Conservation (phyloP, 1,284 basidiomycete species). For the Ganoderma sp. region DNA sequence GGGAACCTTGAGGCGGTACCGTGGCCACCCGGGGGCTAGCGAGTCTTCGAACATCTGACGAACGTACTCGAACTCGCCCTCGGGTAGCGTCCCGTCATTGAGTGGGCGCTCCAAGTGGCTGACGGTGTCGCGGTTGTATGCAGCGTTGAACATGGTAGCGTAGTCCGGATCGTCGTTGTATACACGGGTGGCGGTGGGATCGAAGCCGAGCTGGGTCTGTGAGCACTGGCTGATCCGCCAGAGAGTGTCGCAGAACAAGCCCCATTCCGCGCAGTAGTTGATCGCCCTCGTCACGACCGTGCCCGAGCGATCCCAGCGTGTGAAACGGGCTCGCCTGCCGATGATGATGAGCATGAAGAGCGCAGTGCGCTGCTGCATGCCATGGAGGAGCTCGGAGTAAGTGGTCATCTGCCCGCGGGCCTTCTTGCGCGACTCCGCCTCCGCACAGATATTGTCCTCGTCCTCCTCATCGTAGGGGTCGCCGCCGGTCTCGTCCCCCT, state of each 20-base stretch:
- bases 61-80: constrained; percentile 11
- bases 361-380: constrained; percentile 1
- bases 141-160: not conserved
- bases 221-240: constrained; percentile 35
- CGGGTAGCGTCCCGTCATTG: not conserved
- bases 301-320: constrained; percentile 15
- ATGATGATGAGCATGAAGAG: constrained; percentile 14
- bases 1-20: not conserved
- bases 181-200: constrained; percentile 12
- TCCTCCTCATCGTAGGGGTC: constrained; percentile 12
- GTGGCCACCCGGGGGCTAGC: not conserved
- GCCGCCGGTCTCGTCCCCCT: not conserved
- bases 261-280: no score
- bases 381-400: constrained; percentile 5
- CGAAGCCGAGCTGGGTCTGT: constrained; percentile 37
- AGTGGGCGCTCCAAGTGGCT: not conserved
- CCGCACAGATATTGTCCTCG: not conserved
- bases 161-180: not conserved
- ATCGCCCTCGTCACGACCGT: constrained; percentile 4
- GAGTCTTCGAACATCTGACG: constrained; percentile 1
- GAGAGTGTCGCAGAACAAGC: constrained; percentile 17
- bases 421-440: not conserved
- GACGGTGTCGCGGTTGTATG: not conserved
- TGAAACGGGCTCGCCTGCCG: not conserved
- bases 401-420: constrained; percentile 11